phyloP scores from a whole-genome alignment of 768 basidiomycete species.

The Leccinum uliginosum region DNA sequence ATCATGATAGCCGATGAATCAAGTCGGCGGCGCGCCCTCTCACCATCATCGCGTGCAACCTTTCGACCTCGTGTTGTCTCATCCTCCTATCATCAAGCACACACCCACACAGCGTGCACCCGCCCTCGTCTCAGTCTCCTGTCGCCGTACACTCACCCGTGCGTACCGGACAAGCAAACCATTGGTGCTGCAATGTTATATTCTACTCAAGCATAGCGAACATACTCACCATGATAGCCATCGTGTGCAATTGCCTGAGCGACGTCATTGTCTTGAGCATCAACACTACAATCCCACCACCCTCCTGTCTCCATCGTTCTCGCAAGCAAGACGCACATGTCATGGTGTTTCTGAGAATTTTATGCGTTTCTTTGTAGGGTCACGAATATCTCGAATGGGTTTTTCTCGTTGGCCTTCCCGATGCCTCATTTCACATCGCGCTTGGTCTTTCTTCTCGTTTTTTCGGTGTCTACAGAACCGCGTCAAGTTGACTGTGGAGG shows the following conservation, averaged over 20 bases:
- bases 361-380: slow-evolving; percentile 95
- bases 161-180: too few species aligned
- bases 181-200: too few species aligned
- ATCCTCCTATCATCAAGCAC: too few species aligned
- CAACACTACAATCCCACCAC: slow-evolving; percentile 84
- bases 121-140: too few species aligned
- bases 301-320: slow-evolving; percentile 98
- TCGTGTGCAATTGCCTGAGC: slow-evolving; percentile 84
- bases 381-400: slow-evolving; percentile 97
- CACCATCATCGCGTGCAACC: not conserved
- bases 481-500: not conserved
- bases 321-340: slow-evolving; percentile 94
- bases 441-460: slow-evolving; percentile 95
- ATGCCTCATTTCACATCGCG: slow-evolving; percentile 92
- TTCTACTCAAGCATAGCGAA: not conserved
- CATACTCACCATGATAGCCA: slow-evolving; percentile 64
- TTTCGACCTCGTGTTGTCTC: too few species aligned
- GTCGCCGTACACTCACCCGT: too few species aligned
- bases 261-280: slow-evolving; percentile 94
- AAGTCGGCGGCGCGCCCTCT: not conserved
- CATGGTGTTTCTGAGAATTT: slow-evolving; percentile 94
- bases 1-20: too few species aligned
- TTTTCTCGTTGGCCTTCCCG: slow-evolving; percentile 90
- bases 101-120: too few species aligned
- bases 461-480: slow-evolving; percentile 69